Percentiles rank a stretch among this genome's conserved stretches.
Evolutionary conservation across 2,329 filamentous ascomycete species (phyloP).

Genomic region (Pleurostoma richardsiae): DNA sequence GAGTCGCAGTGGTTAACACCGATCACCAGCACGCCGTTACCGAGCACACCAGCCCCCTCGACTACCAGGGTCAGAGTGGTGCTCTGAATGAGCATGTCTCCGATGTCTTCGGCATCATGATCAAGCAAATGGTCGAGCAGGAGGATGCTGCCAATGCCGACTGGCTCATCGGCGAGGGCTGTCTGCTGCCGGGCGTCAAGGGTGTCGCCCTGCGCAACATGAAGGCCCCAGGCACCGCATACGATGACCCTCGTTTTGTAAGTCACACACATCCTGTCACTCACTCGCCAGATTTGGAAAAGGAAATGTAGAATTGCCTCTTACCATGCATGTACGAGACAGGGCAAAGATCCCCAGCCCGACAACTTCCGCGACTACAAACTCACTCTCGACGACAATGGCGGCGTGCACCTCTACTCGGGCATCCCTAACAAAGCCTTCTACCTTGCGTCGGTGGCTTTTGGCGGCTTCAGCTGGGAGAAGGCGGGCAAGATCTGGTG

Average conservation of each 20-base stretch:
- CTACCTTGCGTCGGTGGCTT: constrained; percentile 37
- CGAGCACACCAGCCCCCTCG: constrained; percentile 41
- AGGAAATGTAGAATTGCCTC: not conserved
- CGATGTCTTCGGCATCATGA: constrained; percentile 53
- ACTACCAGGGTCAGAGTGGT: constrained; percentile 46
- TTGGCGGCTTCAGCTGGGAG: constrained; percentile 50
- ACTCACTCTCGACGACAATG: constrained; percentile 37
- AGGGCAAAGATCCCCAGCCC: constrained; percentile 49
- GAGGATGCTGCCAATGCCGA: constrained; percentile 40
- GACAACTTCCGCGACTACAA: constrained; percentile 39
- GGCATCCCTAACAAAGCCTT: constrained; percentile 56
- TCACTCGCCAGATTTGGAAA: too few species aligned
- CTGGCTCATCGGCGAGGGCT: constrained; percentile 51
- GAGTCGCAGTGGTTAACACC: too few species aligned
- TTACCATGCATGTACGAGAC: not conserved
- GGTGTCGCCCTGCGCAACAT: constrained; percentile 48
- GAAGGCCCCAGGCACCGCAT: constrained; percentile 48
- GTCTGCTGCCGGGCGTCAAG: constrained; percentile 44
- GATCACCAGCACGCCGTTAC: constrained; percentile 40
- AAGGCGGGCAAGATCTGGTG: constrained; percentile 50
- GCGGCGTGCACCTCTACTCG: constrained; percentile 50
- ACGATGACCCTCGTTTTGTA: constrained; percentile 44
- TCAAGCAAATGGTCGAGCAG: constrained; percentile 46
- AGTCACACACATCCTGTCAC: constrained; percentile 12
- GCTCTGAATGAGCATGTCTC: constrained; percentile 53